A percentile compares a stretch with the other conserved stretches of the same genome.
These are phyloP conservation scores for Xylaria sp. DNA, from an alignment of 2,329 filamentous ascomycete genomes.

Conservation along the genomic window DNA sequence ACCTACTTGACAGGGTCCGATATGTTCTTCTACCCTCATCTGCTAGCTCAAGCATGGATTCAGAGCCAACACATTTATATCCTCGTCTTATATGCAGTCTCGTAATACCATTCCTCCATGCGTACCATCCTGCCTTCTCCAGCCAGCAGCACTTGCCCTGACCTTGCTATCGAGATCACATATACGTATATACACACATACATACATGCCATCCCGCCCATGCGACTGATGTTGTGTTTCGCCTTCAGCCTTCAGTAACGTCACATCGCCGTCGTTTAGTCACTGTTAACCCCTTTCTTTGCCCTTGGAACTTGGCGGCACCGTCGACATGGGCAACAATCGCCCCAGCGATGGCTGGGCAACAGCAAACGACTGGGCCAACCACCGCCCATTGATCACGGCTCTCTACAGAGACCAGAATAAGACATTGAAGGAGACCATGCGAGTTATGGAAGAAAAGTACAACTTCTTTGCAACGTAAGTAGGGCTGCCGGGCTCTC, in stretches of 20 bases:
- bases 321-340: conserved; percentile 39
- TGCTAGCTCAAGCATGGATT: conserved; percentile 23
- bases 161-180: conserved; percentile 11
- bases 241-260: conserved; percentile 14
- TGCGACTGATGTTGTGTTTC: conserved; percentile 15
- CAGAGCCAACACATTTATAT: conserved; percentile 21
- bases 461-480: conserved; percentile 65
- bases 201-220: neutral
- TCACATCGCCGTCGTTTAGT: conserved; percentile 1
- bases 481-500: conserved; percentile 24
- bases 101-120: conserved; percentile 13
- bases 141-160: conserved; percentile 6
- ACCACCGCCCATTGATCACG: conserved; percentile 43
- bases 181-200: neutral
- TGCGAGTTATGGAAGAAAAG: conserved; percentile 47
- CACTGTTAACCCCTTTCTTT: neutral
- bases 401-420: conserved; percentile 47
- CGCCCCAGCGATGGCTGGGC: conserved; percentile 45
- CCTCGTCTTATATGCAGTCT: conserved; percentile 22
- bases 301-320: neutral
- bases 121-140: conserved; percentile 16
- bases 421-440: conserved; percentile 49
- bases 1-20: conserved; percentile 4
- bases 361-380: conserved; percentile 45
- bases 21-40: conserved; percentile 8